These are phyloP conservation scores for Emericellopsis atlantica DNA, from an alignment of 2,329 filamentous ascomycete genomes.

Conservation along the genomic window DNA sequence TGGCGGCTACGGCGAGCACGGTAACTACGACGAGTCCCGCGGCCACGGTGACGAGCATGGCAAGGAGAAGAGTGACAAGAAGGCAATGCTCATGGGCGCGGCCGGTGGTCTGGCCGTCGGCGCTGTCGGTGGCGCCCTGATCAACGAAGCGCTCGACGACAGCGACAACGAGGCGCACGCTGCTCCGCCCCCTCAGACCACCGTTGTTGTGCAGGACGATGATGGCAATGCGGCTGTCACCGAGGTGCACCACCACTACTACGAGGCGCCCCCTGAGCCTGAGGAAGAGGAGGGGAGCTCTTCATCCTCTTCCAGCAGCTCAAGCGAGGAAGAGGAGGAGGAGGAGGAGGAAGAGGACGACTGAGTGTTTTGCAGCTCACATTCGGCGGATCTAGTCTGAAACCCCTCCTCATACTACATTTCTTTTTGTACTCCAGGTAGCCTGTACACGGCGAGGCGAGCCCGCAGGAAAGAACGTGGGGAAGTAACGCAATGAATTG, in stretches of 20 bases:
- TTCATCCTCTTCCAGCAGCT: background rate
- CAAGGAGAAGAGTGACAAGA: constrained; percentile 31
- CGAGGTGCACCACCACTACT: constrained; percentile 8
- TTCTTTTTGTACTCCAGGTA: too few relatives aligned
- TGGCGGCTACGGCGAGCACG: constrained; percentile 5
- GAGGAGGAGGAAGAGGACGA: too few relatives aligned
- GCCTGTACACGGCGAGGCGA: too few relatives aligned
- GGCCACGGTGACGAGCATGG: constrained; percentile 4
- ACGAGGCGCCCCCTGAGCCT: constrained; percentile 7
- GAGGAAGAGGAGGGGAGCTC: background rate
- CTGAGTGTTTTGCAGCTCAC: too few relatives aligned
- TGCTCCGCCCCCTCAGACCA: background rate
- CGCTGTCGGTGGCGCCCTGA: constrained; percentile 42
- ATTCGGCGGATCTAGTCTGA: too few relatives aligned
- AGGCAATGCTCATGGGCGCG: constrained; percentile 42
- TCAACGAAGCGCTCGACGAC: constrained; percentile 37
- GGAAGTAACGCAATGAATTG: too few relatives aligned
- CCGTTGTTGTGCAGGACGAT: background rate
- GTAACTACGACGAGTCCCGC: constrained; percentile 3
- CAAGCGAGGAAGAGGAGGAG: background rate
- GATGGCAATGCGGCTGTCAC: constrained; percentile 1
- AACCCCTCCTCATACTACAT: too few relatives aligned
- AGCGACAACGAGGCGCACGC: constrained; percentile 8
- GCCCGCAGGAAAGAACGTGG: too few relatives aligned
- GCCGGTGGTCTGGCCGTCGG: constrained; percentile 46